Evolutionary conservation across 257 asterid genomes (phyloP).

Genomic region (Schizonepeta tenuifolia): DNA sequence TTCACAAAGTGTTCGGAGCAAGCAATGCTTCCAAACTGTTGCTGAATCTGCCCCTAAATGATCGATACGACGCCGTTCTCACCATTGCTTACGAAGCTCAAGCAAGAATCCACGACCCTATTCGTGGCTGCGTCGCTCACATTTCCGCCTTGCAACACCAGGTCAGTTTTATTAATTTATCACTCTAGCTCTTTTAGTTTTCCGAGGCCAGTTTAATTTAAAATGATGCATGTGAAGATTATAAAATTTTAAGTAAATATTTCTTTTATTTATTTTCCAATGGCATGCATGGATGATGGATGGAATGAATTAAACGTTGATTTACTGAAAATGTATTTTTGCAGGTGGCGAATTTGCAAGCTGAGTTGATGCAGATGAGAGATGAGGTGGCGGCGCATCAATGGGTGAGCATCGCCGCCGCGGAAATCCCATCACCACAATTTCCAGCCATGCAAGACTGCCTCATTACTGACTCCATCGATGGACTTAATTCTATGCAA

Average conservation of each 20-base stretch:
- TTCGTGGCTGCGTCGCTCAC: constrained; percentile 12
- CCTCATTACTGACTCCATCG: background rate
- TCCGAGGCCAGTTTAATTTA: too few relatives aligned
- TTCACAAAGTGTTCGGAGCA: background rate
- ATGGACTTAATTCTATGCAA: background rate
- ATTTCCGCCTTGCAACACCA: background rate
- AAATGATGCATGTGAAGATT: too few relatives aligned
- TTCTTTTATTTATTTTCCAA: too few relatives aligned
- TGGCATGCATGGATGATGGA: too few relatives aligned
- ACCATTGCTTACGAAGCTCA: constrained; percentile 14
- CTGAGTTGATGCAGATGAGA: background rate
- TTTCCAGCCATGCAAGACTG: background rate
- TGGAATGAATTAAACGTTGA: too few relatives aligned
- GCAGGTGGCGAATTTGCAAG: background rate
- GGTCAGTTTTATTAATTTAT: background rate
- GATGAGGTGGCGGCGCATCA: background rate
- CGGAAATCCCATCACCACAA: background rate
- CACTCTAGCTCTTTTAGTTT: too few relatives aligned
- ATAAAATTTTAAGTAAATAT: too few relatives aligned
- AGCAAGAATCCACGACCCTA: background rate
- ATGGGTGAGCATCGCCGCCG: background rate
- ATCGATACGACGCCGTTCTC: constrained; percentile 1
- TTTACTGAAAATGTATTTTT: background rate
- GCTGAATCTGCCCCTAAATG: background rate
- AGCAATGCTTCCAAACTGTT: background rate